These are phyloP conservation scores for Aspergillus sp. DNA, from an alignment of 2,329 filamentous ascomycete species.

Conservation along the genomic window DNA sequence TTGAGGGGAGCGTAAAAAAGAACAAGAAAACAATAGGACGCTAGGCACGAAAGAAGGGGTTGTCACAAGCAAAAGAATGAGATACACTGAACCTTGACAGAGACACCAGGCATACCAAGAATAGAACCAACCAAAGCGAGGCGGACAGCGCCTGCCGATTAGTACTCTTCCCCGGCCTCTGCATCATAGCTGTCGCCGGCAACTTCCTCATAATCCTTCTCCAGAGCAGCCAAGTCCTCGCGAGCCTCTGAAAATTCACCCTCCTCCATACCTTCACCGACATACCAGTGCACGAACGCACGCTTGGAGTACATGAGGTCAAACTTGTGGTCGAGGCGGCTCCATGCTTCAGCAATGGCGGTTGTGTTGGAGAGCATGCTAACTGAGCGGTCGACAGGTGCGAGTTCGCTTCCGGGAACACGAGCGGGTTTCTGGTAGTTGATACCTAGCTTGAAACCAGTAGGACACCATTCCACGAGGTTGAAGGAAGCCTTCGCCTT, in stretches of 20 bases:
- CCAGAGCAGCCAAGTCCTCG: conserved; percentile 81
- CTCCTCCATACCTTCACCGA: conserved; percentile 91
- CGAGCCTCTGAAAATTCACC: conserved; percentile 87
- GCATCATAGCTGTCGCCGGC: conserved; percentile 70
- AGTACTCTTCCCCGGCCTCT: conserved; percentile 59
- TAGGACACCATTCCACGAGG: conserved; percentile 71
- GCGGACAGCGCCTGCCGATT: conserved; percentile 13
- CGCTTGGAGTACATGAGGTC: conserved; percentile 73
- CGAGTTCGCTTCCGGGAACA: conserved; percentile 59
- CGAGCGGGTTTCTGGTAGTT: conserved; percentile 65
- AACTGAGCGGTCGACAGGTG: conserved; percentile 59
- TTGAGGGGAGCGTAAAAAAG: conserved; percentile 8
- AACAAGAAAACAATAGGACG: conserved; percentile 18
- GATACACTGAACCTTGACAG: conserved; percentile 19
- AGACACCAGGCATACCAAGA: conserved; percentile 25
- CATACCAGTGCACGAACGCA: conserved; percentile 74
- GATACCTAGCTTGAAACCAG: conserved; percentile 71
- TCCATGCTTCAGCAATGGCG: conserved; percentile 69
- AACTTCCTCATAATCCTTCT: conserved; percentile 88
- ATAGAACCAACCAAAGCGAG: conserved; percentile 22
- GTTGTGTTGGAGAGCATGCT: conserved; percentile 71
- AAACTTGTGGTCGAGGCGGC: conserved; percentile 68
- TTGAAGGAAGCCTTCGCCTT: conserved; percentile 69
- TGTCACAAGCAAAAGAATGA: conserved; percentile 28
- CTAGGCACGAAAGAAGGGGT: conserved; percentile 31